These are phyloP conservation scores for Jaltomata sinuosa DNA, from an alignment of 257 asterid species.

Conservation along the genomic window DNA sequence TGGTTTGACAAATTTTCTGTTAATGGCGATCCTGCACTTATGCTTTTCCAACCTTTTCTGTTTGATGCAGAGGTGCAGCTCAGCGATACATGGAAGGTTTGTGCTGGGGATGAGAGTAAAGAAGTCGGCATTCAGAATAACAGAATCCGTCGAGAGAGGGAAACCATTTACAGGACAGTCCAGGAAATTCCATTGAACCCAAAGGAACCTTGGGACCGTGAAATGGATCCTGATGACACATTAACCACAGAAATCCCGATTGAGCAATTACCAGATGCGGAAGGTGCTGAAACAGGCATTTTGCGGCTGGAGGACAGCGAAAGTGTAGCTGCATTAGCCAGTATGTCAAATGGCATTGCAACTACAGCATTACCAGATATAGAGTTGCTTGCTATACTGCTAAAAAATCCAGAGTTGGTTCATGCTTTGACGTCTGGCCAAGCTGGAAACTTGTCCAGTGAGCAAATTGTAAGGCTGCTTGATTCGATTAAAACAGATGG, in stretches of 20 bases:
- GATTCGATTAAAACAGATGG: constrained; percentile 75
- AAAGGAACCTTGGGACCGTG: constrained; percentile 94
- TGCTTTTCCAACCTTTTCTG: constrained; percentile 5
- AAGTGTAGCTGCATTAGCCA: constrained; percentile 19
- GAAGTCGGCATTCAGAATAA: constrained; percentile 86
- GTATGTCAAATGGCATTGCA: constrained; percentile 25
- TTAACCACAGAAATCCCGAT: constrained; percentile 67
- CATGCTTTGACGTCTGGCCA: constrained; percentile 86
- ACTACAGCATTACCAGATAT: constrained; percentile 63
- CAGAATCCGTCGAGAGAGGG: constrained; percentile 74
- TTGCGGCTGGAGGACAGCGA: constrained; percentile 7
- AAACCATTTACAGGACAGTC: constrained; percentile 44
- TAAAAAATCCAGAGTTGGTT: constrained; percentile 83
- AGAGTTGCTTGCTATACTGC: constrained; percentile 75
- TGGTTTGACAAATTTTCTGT: not conserved
- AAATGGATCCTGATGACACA: constrained; percentile 86
- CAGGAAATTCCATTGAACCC: constrained; percentile 81
- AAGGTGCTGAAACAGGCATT: constrained; percentile 31
- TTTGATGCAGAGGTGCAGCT: constrained; percentile 54
- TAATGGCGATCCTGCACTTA: not conserved
- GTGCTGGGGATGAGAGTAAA: constrained; percentile 64
- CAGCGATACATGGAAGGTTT: constrained; percentile 47
- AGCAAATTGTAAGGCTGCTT: constrained; percentile 67
- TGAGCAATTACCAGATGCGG: constrained; percentile 74
- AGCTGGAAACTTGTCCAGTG: constrained; percentile 54